Conservation (phyloP, 1,284 basidiomycete species). For the Ustilago nuda region DNA sequence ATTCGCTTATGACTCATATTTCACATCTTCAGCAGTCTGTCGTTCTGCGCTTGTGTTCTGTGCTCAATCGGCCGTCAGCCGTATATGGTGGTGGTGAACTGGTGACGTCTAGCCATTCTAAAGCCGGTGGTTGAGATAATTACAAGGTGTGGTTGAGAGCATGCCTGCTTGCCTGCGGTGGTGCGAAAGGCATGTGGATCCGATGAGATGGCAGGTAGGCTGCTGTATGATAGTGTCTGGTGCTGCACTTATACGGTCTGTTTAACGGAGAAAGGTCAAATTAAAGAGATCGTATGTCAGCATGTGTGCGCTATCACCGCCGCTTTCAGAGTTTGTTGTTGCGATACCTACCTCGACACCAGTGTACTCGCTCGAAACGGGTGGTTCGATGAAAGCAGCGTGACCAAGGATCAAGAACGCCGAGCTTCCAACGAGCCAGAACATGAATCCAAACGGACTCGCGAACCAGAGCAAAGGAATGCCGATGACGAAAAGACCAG, state of each 20-base stretch:
- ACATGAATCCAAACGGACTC: constrained; percentile 63
- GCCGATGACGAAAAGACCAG: constrained; percentile 70
- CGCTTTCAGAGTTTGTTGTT: background rate
- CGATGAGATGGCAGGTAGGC: background rate
- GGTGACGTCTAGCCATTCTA: constrained; percentile 7
- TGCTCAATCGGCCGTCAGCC: background rate
- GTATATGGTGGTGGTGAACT: background rate
- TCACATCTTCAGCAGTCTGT: background rate
- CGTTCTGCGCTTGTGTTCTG: background rate
- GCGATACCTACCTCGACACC: constrained; percentile 73
- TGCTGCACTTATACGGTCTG: background rate
- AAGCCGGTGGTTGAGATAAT: constrained; percentile 1
- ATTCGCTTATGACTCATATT: background rate
- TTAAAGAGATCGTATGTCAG: background rate
- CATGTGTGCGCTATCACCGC: background rate
- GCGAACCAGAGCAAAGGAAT: constrained; percentile 66
- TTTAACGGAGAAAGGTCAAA: background rate
- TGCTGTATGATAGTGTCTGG: background rate
- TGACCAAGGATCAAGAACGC: constrained; percentile 76
- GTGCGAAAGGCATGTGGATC: background rate
- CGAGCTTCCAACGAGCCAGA: constrained; percentile 70
- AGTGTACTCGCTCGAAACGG: constrained; percentile 88
- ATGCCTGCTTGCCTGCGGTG: background rate
- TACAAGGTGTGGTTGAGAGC: background rate
- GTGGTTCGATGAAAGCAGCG: constrained; percentile 84